phyloP scores from a whole-genome alignment of 768 basidiomycete genomes.

The Agrocybe chaxingu region DNA sequence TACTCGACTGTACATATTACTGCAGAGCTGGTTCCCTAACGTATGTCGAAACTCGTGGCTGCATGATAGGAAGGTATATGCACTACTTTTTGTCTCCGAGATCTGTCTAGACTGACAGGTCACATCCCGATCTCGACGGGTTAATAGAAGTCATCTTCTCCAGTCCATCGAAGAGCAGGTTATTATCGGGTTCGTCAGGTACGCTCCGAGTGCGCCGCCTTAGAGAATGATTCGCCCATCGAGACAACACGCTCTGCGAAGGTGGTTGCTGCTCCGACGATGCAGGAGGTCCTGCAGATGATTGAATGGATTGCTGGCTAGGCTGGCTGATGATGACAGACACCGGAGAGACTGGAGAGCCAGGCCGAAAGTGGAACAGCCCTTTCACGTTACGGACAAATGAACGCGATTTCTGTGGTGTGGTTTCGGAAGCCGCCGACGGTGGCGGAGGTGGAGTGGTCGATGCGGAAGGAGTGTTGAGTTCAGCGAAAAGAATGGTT shows the following conservation, averaged over 20 bases:
- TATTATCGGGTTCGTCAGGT: constrained; percentile 34
- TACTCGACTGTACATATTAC: constrained; percentile 4
- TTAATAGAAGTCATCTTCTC: constrained; percentile 9
- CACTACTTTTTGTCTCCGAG: constrained; percentile 6
- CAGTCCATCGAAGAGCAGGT: constrained; percentile 8
- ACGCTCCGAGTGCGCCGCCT: constrained; percentile 53
- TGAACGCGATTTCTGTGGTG: constrained; percentile 39
- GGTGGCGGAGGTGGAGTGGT: constrained; percentile 3
- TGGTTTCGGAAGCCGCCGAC: constrained; percentile 6
- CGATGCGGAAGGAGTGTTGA: not conserved
- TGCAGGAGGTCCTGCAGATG: not conserved
- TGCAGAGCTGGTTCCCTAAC: not conserved
- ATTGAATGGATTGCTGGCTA: constrained; percentile 6
- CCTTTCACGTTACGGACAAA: constrained; percentile 63
- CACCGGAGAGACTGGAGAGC: constrained; percentile 33
- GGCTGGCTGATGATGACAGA: constrained; percentile 15
- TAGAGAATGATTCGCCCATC: constrained; percentile 48
- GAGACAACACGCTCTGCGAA: constrained; percentile 34
- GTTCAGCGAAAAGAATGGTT: constrained; percentile 9
- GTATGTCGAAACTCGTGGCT: not conserved
- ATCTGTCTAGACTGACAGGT: constrained; percentile 8
- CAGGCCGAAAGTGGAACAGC: constrained; percentile 50
- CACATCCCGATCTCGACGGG: constrained; percentile 5
- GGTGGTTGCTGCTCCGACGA: constrained; percentile 9
- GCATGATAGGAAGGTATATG: not conserved